These are phyloP conservation scores for Talaromyces sp. DNA, from an alignment of 2,329 filamentous ascomycete genomes.

Conservation along the genomic window DNA sequence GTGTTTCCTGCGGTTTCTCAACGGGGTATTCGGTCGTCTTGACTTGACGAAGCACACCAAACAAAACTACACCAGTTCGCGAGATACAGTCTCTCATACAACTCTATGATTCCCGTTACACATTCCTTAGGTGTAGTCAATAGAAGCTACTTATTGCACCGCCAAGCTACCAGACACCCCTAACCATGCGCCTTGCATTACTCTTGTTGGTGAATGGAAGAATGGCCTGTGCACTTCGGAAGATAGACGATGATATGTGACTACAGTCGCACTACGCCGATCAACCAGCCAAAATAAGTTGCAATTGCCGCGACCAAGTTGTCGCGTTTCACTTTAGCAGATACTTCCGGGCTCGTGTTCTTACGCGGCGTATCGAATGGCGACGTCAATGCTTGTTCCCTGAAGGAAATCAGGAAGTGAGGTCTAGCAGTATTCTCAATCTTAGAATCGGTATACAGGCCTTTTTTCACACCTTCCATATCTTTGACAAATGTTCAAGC, in stretches of 20 bases:
- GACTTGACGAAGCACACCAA: background rate
- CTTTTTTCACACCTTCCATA: background rate
- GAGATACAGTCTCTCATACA: background rate
- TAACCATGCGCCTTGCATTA: background rate
- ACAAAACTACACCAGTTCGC: background rate
- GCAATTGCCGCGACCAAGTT: too few relatives aligned
- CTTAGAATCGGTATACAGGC: background rate
- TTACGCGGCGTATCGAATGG: too few relatives aligned
- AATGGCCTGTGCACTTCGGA: too few relatives aligned
- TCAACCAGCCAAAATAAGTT: too few relatives aligned
- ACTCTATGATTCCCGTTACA: background rate
- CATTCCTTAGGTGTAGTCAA: background rate
- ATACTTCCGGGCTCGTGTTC: too few relatives aligned
- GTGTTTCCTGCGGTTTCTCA: background rate
- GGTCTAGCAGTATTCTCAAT: background rate
- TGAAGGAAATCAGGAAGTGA: background rate
- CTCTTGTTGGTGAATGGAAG: background rate
- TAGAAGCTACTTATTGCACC: background rate
- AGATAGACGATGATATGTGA: too few relatives aligned
- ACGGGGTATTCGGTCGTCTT: background rate
- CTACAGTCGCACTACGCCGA: too few relatives aligned
- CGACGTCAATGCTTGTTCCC: too few relatives aligned
- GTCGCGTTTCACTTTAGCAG: too few relatives aligned
- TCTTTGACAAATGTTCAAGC: background rate
- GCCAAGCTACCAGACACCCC: background rate